phyloP scores from a whole-genome alignment of 2,329 filamentous ascomycete species.

The Harringtonia aguacate region DNA sequence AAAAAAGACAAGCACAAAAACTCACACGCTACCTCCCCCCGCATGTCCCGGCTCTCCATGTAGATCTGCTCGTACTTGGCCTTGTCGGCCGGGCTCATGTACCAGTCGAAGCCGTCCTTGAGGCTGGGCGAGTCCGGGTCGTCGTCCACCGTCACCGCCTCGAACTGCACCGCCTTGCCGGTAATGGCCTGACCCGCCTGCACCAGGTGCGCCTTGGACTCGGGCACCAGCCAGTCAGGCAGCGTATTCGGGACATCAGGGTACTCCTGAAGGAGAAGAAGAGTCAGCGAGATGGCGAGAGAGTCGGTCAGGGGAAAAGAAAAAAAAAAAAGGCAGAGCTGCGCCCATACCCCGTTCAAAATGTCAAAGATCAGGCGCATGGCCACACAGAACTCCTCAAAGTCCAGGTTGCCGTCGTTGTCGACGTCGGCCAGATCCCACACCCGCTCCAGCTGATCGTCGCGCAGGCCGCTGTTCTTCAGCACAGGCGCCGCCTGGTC shows the following conservation, averaged over 20 bases:
- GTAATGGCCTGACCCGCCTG: conserved; percentile 73
- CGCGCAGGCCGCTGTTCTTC: conserved; percentile 52
- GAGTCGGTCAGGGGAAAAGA: neutral
- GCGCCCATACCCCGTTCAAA: conserved; percentile 71
- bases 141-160: conserved; percentile 58
- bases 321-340: neutral
- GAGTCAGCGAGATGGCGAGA: neutral
- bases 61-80: conserved; percentile 97
- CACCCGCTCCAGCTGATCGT: conserved; percentile 82
- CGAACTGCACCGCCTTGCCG: conserved; percentile 71
- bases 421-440: conserved; percentile 98
- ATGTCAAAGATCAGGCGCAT: conserved; percentile 98
- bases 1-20: neutral
- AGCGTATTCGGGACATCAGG: conserved; percentile 74
- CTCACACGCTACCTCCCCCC: conserved; percentile 73
- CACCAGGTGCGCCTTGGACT: conserved; percentile 85
- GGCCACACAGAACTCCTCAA: conserved; percentile 98
- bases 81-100: conserved; percentile 90
- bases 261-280: conserved; percentile 65
- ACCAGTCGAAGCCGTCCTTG: conserved; percentile 98
- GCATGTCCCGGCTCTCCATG: conserved; percentile 76
- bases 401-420: conserved; percentile 93
- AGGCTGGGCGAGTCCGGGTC: conserved; percentile 74
- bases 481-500: conserved; percentile 52
- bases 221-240: conserved; percentile 94